Evolutionary conservation across 176 grass and related monocot species (phyloP).

Genomic region (Bromus sterilis): DNA sequence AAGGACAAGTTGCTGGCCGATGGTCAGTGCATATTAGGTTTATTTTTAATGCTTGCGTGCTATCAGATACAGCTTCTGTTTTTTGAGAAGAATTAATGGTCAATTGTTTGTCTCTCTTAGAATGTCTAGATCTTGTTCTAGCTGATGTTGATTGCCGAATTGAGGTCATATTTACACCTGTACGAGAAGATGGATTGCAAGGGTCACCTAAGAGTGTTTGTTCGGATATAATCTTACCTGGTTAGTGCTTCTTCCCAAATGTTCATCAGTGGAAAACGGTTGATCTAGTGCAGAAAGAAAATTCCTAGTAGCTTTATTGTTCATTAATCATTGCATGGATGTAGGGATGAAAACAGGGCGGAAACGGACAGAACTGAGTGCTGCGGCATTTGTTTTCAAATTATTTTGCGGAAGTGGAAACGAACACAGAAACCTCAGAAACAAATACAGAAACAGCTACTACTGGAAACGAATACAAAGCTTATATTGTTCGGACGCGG

Average conservation of each 20-base stretch:
- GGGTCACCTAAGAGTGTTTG: slow-evolving; percentile 55
- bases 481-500: too few species aligned
- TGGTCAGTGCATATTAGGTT: slow-evolving; percentile 43
- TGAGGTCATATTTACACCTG: slow-evolving; percentile 73
- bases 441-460: too few species aligned
- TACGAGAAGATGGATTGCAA: slow-evolving; percentile 63
- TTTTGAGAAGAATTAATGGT: slow-evolving; percentile 20
- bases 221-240: slow-evolving; percentile 75
- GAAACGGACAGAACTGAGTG: too few species aligned
- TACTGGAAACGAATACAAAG: too few species aligned
- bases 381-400: too few species aligned
- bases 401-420: too few species aligned
- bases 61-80: not conserved
- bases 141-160: slow-evolving; percentile 55
- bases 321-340: not conserved
- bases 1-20: slow-evolving; percentile 58
- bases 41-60: slow-evolving; percentile 18
- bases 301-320: not conserved
- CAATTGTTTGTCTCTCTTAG: slow-evolving; percentile 36
- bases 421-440: too few species aligned
- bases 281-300: not conserved
- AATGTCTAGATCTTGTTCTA: slow-evolving; percentile 75
- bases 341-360: too few species aligned
- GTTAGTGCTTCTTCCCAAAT: slow-evolving; percentile 37
- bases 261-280: not conserved